Percentiles rank a stretch among this genome's conserved stretches.
Evolutionary conservation across 2,329 filamentous ascomycete genomes (phyloP).

Genomic region (Colletotrichum sp.): DNA sequence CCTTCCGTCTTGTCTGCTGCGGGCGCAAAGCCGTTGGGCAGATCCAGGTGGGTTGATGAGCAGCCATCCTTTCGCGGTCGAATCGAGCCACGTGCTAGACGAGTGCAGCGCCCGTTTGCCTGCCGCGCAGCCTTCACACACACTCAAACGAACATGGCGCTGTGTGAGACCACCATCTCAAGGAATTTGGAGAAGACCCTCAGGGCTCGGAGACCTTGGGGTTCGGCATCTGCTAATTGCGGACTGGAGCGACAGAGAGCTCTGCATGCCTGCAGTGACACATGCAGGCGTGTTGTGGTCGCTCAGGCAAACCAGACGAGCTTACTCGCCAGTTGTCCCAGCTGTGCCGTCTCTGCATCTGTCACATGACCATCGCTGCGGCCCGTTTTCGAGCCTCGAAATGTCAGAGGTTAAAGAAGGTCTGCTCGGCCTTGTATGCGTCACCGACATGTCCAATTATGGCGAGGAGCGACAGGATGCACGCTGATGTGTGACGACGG

Average conservation of each 20-base stretch:
- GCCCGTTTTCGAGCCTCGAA: not conserved
- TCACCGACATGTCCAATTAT: not conserved
- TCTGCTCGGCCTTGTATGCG: not conserved
- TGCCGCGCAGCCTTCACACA: not conserved
- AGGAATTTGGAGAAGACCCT: not conserved
- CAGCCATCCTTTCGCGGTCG: not conserved
- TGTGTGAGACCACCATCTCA: not conserved
- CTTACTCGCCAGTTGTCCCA: not conserved
- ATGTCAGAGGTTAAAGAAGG: not conserved
- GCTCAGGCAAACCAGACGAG: not conserved
- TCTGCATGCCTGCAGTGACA: not conserved
- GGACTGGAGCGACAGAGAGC: not conserved
- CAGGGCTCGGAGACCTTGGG: not conserved
- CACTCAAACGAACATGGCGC: not conserved
- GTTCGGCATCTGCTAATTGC: not conserved
- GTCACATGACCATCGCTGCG: not conserved
- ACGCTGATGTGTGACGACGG: not conserved
- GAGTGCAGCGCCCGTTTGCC: not conserved
- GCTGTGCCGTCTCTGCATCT: not conserved
- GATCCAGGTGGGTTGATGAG: not conserved
- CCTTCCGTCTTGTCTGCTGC: not conserved
- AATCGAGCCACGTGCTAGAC: not conserved
- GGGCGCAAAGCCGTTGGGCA: not conserved
- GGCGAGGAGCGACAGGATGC: not conserved
- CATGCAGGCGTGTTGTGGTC: not conserved